Evolutionary conservation across 257 asterid genomes (phyloP).

Genomic region (Primulina huaijiensis): DNA sequence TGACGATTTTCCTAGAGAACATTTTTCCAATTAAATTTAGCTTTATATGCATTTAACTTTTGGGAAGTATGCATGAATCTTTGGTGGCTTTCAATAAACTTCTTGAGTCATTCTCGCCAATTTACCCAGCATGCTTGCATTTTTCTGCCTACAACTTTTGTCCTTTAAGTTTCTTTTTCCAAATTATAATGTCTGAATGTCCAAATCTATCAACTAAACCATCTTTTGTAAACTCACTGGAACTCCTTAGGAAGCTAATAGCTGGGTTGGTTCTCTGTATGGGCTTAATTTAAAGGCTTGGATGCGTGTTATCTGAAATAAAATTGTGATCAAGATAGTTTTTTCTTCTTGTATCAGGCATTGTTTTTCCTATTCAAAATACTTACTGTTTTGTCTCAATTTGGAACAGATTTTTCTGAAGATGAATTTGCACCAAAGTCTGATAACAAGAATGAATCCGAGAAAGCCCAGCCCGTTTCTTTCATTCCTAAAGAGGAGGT

Average conservation of each 20-base stretch:
- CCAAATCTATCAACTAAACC: not conserved
- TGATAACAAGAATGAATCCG: conserved; percentile 38
- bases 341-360: not conserved
- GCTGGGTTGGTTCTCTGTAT: not conserved
- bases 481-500: conserved; percentile 71
- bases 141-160: not conserved
- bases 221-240: not conserved
- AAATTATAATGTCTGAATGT: not conserved
- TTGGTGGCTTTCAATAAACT: not conserved
- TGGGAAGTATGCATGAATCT: not conserved
- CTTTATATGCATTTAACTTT: too few species aligned
- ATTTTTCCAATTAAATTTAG: not conserved
- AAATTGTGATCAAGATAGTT: not conserved
- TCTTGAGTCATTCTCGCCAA: not conserved
- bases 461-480: conserved; percentile 36
- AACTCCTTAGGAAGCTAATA: not conserved
- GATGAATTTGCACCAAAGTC: conserved; percentile 40
- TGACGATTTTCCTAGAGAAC: not conserved
- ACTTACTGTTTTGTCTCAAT: not conserved
- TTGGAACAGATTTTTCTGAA: conserved; percentile 45
- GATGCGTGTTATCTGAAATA: not conserved
- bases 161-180: not conserved
- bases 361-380: not conserved
- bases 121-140: not conserved
- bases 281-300: not conserved